Conservation (phyloP, 2,329 filamentous ascomycete species). For the Aquanectria penicillioides region DNA sequence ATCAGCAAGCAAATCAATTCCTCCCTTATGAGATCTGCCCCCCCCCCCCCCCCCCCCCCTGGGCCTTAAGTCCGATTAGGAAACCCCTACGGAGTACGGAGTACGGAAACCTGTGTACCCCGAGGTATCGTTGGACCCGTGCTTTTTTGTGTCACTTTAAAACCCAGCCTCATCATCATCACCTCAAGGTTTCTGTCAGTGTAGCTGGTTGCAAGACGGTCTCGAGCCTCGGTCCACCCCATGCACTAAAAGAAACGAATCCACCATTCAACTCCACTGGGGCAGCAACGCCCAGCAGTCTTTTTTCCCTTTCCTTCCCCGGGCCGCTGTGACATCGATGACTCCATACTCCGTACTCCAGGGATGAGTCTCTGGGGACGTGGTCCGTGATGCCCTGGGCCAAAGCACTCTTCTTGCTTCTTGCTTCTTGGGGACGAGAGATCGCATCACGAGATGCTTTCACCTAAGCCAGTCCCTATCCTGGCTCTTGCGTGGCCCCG, state of each 20-base stretch:
- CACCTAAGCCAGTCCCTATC: constrained; percentile 32
- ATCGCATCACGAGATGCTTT: constrained; percentile 42
- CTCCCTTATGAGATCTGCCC: constrained; percentile 2
- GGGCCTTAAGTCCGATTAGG: neutral
- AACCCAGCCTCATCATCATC: neutral
- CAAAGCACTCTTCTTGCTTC: neutral
- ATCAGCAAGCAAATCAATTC: constrained; percentile 5
- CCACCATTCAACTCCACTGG: neutral
- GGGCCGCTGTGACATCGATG: neutral
- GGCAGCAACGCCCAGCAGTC: neutral
- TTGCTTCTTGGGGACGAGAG: constrained; percentile 5
- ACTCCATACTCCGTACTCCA: neutral
- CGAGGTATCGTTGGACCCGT: no score
- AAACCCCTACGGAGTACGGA: constrained; percentile 4
- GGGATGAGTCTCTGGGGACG: neutral
- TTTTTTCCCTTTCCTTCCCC: neutral
- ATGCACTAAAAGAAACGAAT: no score
- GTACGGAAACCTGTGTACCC: neutral
- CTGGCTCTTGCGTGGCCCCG: constrained; percentile 13
- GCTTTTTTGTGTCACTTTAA: constrained; percentile 10
- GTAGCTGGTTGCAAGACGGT: no score
- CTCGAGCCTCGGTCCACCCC: no score
- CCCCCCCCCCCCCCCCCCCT: no score
- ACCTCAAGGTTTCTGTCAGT: no score
- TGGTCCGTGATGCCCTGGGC: constrained; percentile 6